Conservation (phyloP, 805 yeast species). For the Jamesozyma gamospora region DNA sequence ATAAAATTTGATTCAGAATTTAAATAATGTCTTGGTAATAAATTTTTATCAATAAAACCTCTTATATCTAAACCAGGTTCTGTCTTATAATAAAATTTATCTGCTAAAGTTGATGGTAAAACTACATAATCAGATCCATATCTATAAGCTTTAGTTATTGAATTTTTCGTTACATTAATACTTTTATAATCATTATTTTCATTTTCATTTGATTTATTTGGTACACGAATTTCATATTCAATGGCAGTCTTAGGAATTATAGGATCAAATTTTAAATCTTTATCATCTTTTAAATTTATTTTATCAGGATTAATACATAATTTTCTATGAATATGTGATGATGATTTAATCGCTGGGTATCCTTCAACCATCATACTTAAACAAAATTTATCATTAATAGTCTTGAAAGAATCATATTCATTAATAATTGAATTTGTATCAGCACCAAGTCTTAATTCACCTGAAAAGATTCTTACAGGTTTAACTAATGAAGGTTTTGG, state of each 20-base stretch:
- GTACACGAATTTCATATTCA: conserved; percentile 16
- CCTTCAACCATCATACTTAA: conserved; percentile 46
- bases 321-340: conserved; percentile 18
- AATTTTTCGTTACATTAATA: conserved; percentile 26
- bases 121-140: conserved; percentile 55
- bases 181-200: conserved; percentile 16
- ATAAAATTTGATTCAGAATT: conserved; percentile 51
- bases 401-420: conserved; percentile 3
- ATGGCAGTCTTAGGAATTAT: conserved; percentile 13
- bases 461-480: conserved; percentile 25
- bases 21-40: conserved; percentile 50
- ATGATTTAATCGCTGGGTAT: conserved; percentile 38
- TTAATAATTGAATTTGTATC: conserved; percentile 6
- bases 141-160: conserved; percentile 50
- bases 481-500: conserved; percentile 15
- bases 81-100: conserved; percentile 33
- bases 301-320: conserved; percentile 12
- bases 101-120: conserved; percentile 39
- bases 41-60: conserved; percentile 41
- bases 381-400: conserved; percentile 24
- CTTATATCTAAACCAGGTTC: conserved; percentile 51
- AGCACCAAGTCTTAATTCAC: conserved; percentile 23
- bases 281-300: conserved; percentile 1
- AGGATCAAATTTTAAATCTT: conserved; percentile 7
- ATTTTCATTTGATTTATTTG: conserved; percentile 13